Evolutionary conservation across 768 basidiomycete species (phyloP).

Genomic region (Boletus insuetus): DNA sequence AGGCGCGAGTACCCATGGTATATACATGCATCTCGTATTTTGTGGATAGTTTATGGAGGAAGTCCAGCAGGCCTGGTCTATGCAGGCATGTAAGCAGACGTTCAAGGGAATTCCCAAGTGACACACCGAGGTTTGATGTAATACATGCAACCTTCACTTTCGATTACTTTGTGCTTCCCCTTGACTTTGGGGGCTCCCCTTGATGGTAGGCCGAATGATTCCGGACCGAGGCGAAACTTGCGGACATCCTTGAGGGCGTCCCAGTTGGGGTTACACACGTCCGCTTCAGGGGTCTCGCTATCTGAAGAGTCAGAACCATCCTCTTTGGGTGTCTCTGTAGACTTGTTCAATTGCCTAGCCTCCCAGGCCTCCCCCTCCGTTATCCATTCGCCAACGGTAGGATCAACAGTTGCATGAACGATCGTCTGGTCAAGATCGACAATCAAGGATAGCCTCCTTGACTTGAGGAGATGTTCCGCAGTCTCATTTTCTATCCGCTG

Average conservation of each 20-base stretch:
- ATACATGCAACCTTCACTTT: constrained; percentile 87
- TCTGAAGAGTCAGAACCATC: constrained; percentile 35
- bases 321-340: constrained; percentile 32
- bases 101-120: background rate
- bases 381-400: constrained; percentile 98
- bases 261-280: constrained; percentile 89
- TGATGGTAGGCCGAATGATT: constrained; percentile 52
- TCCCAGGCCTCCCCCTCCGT: constrained; percentile 82
- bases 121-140: constrained; percentile 95
- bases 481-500: constrained; percentile 84
- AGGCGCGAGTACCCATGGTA: constrained; percentile 98
- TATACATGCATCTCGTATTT: constrained; percentile 99
- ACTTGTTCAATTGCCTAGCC: constrained; percentile 47
- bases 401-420: constrained; percentile 97
- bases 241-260: constrained; percentile 87
- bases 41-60: constrained; percentile 65
- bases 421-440: constrained; percentile 99
- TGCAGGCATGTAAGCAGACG: background rate
- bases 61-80: constrained; percentile 82
- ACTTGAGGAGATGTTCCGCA: constrained; percentile 69
- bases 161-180: constrained; percentile 62
- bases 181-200: constrained; percentile 42
- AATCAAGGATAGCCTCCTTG: constrained; percentile 85
- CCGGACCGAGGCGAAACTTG: constrained; percentile 85
- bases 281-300: constrained; percentile 43